A percentile compares a stretch with the other conserved stretches of the same genome.
Conservation (phyloP, 371 early-diverging fungal genomes). For the Mortierella sp. region DNA sequence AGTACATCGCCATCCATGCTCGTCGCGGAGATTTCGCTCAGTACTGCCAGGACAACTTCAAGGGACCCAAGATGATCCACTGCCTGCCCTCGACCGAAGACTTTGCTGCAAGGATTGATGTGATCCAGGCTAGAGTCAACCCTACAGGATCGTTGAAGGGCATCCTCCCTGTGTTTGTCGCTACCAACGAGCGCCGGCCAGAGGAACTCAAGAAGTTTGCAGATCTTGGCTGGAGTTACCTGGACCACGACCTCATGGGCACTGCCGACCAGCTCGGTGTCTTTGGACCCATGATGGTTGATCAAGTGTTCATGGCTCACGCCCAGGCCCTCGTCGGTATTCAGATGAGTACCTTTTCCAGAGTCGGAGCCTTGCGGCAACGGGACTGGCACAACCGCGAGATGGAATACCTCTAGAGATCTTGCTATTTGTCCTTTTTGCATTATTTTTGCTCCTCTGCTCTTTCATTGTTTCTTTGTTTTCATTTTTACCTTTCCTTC, state of each 20-base stretch:
- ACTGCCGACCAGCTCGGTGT: constrained; percentile 38
- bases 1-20: constrained; percentile 46
- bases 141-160: constrained; percentile 19
- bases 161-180: constrained; percentile 48
- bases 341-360: constrained; percentile 53
- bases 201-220: constrained; percentile 57
- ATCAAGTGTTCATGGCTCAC: constrained; percentile 52
- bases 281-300: constrained; percentile 54
- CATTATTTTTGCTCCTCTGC: background rate
- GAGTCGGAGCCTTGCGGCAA: constrained; percentile 49
- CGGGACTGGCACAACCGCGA: constrained; percentile 48
- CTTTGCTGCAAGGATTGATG: constrained; percentile 38
- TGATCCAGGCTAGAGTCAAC: constrained; percentile 29
- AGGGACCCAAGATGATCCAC: constrained; percentile 44
- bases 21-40: constrained; percentile 56
- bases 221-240: constrained; percentile 40
- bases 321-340: constrained; percentile 44
- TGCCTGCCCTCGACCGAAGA: constrained; percentile 51
- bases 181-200: constrained; percentile 46
- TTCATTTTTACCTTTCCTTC: background rate
- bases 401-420: constrained; percentile 42
- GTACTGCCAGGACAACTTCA: constrained; percentile 42
- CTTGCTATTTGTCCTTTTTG: background rate
- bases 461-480: background rate
- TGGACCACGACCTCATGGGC: constrained; percentile 45